Evolutionary conservation across 2,329 filamentous ascomycete species (phyloP), one percentile per base, ranked within the genome.

Genomic region (Sclerotinia borealis): DNA sequence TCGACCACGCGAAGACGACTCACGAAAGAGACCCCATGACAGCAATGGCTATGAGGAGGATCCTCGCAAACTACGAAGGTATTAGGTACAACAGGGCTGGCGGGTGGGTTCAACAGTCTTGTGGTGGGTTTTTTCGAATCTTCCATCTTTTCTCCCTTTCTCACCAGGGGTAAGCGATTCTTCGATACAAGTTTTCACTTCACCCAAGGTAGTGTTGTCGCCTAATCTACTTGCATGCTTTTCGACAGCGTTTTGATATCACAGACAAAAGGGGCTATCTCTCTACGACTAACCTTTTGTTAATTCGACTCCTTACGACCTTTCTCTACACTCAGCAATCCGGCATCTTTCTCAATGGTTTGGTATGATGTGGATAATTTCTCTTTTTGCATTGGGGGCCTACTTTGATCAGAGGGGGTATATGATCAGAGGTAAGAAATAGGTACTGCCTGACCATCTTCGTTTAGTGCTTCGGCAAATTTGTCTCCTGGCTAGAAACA

Each of bases 41-140:
- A 66, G 67, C 76, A 92, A 96, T 59, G 82, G 86, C 59, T 92
- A 90, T 76, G 92, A 96, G 59, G 92, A 96, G 73, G 93, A 96
- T 76, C 84, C 85, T 56, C 77, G 73, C 64, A 88, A 88, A 76
- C 74, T 87, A 66, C 84, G 85, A 68, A 83, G 85, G 68, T 88
- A 88, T 77, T 87, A 79, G 79, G 73, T 74, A 75, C 74, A 75
- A 63, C 66, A 74, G 66, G 65, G 64, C 67, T 66, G 67, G 59
- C 63, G 45, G 61, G 60, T 67, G 67, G 54, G 70, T 72, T 71
- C 22, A 25, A 41, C 22, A 52, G 69, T 77, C 74, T 76, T 76
- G 75, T 73, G 78, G 79, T 82, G 79, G 80, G 80, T 81, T 79
- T 58, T 80, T 74, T 76, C 75, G 72, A 73, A 70, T 72, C 69